Evolutionary conservation across 202 grass and related monocot genomes (phyloP).

Genomic region (Thinopyrum obtusiflorum): DNA sequence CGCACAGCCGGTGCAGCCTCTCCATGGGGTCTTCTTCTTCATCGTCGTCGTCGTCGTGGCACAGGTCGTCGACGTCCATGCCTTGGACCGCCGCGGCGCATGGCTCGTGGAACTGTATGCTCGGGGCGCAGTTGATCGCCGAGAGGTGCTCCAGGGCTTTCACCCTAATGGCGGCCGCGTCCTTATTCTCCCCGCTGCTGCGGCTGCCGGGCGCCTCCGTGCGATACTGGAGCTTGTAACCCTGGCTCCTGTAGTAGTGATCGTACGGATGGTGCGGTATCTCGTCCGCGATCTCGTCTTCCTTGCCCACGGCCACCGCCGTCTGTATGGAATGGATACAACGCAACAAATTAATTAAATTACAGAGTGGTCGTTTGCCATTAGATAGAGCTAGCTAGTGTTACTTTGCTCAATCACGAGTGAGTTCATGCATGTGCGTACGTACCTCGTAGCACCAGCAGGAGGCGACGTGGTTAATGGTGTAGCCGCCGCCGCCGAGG

Average conservation of each 20-base stretch:
- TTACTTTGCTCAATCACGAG: background rate
- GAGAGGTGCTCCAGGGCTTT: background rate
- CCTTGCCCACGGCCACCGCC: slow-evolving; percentile 33
- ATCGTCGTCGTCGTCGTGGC: background rate
- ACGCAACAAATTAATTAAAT: too few relatives aligned
- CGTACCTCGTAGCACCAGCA: slow-evolving; percentile 42
- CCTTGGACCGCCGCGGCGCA: background rate
- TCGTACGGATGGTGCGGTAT: slow-evolving; percentile 14
- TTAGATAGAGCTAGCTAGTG: background rate
- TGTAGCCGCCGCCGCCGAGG: slow-evolving; percentile 47
- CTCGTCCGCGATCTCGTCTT: slow-evolving; percentile 6
- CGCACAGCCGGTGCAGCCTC: slow-evolving; percentile 21
- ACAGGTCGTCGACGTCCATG: background rate
- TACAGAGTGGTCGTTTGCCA: background rate
- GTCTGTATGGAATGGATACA: background rate
- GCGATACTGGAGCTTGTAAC: slow-evolving; percentile 26
- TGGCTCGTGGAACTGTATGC: slow-evolving; percentile 7
- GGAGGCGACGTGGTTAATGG: slow-evolving; percentile 35
- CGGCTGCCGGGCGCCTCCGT: background rate
- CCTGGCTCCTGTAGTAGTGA: slow-evolving; percentile 7
- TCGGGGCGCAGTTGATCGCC: background rate
- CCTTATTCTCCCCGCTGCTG: background rate
- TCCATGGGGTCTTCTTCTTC: slow-evolving; percentile 16
- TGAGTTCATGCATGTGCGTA: background rate
- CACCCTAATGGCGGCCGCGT: background rate